Base-by-base conservation (phyloP, 129 eudicot genomes). In the Lactuca saligna region DNA sequence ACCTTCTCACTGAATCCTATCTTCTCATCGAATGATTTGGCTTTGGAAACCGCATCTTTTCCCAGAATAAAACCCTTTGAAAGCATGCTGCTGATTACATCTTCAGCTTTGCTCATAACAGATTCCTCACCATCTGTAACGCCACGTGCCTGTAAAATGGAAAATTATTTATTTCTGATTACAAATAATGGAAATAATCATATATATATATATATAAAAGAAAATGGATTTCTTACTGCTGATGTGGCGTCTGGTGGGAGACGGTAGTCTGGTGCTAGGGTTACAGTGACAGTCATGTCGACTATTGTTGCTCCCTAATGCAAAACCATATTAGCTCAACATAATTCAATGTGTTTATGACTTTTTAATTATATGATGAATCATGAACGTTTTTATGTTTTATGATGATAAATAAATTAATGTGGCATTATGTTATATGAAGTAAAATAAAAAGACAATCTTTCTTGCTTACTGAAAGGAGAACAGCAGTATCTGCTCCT, bases 401-500 rank as follows among this genome's bases (percentile, higher is more conserved):
- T 25, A 25, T 25, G 29, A 25, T n/a, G n/a, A n/a, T n/a, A n/a
- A n/a, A n/a, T 25, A 25, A 25, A 25, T 25, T 0, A 25, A 25
- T 25, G 29, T 25, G 29, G 29, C 29, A 25, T 25, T 25, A 25
- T 25, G 33, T 44, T 66, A 34, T 37, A 17, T 54, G 63, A 13
- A 56, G 17, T 39, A 41, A 31, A 41, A 14, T 13, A 16, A 66
- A 14, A 38, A 57, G 10, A 31, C 11, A 11, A 63, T 63, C 54
- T 63, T 54, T 63, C 54, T 63, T 54, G 55, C 78, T 74, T 71
- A 91, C 97, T 59, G 97, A 85, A 61, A 91, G 97, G 58, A 88
- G 90, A 75, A 91, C 88, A 14, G 97, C 97, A 34, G 94, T 91
- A 56, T 91, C 93, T 69, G 97, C 93, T 31, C 97, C 96, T 75